Evolutionary conservation across 805 yeast genomes (phyloP).

Genomic region (Lipomyces sp.): DNA sequence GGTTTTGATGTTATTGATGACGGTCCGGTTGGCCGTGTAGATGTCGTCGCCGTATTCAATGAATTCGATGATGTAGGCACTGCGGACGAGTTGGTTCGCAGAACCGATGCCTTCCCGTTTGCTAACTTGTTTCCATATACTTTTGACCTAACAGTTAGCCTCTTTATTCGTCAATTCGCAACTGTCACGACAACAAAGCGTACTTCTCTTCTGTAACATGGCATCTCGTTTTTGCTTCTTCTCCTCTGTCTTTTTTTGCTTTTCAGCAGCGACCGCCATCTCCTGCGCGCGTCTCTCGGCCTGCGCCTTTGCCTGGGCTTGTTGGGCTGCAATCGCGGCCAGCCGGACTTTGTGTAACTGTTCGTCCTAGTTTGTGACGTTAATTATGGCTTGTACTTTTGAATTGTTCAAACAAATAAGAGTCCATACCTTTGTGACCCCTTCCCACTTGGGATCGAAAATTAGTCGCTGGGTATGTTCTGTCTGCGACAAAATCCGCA

Average conservation of each 20-base stretch:
- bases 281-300: conserved; percentile 29
- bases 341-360: conserved; percentile 37
- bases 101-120: conserved; percentile 3
- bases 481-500: conserved; percentile 43
- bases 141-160: neutral
- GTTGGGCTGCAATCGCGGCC: conserved; percentile 20
- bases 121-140: conserved; percentile 34
- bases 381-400: neutral
- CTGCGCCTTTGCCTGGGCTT: conserved; percentile 20
- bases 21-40: neutral
- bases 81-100: neutral
- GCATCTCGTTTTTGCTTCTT: conserved; percentile 44
- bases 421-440: conserved; percentile 37
- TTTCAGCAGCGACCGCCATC: conserved; percentile 13
- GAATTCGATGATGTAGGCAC: neutral
- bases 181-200: neutral
- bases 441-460: conserved; percentile 42
- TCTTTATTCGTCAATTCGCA: neutral
- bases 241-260: conserved; percentile 24
- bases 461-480: conserved; percentile 43
- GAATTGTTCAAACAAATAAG: neutral
- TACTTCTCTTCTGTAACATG: conserved; percentile 31
- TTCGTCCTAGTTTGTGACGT: conserved; percentile 33
- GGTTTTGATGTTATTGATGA: neutral
- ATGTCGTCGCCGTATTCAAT: neutral